Evolutionary conservation across 164 flowering plant genomes (phyloP).

Genomic region (Stephania japonica): DNA sequence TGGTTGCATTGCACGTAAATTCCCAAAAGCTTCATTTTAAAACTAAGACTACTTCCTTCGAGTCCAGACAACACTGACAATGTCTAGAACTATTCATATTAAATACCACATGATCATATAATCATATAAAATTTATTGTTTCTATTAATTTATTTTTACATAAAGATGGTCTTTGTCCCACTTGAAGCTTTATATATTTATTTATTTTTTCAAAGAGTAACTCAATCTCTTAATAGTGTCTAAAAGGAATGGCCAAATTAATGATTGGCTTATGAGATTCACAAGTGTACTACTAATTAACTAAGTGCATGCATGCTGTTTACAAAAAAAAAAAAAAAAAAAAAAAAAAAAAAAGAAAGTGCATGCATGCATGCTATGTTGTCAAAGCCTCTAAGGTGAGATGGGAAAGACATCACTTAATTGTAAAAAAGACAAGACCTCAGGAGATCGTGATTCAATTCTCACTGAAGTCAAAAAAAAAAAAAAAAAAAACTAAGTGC

Average conservation of each 20-base stretch:
- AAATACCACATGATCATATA: too few relatives aligned
- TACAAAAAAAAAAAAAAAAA: too few relatives aligned
- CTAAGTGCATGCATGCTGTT: too few relatives aligned
- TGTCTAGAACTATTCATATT: not conserved
- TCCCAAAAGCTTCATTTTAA: slow-evolving; percentile 1
- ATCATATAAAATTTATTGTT: not conserved
- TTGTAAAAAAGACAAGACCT: too few relatives aligned
- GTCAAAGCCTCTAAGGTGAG: too few relatives aligned
- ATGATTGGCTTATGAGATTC: not conserved
- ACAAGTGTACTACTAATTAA: not conserved
- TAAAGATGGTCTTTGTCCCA: not conserved
- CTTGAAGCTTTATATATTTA: not conserved
- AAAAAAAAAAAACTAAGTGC: too few relatives aligned
- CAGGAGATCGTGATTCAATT: too few relatives aligned
- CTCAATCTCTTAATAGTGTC: not conserved
- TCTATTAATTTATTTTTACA: slow-evolving; percentile 6
- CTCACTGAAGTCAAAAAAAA: too few relatives aligned
- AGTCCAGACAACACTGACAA: not conserved
- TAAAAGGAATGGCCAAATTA: not conserved
- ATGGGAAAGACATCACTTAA: too few relatives aligned
- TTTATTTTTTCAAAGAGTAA: not conserved
- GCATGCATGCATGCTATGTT: too few relatives aligned
- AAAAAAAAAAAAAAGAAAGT: too few relatives aligned
- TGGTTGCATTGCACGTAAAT: slow-evolving; percentile 11
- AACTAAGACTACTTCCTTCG: not conserved